Evolutionary conservation across 768 basidiomycete genomes (phyloP).

Genomic region (Leccinum obscurum): DNA sequence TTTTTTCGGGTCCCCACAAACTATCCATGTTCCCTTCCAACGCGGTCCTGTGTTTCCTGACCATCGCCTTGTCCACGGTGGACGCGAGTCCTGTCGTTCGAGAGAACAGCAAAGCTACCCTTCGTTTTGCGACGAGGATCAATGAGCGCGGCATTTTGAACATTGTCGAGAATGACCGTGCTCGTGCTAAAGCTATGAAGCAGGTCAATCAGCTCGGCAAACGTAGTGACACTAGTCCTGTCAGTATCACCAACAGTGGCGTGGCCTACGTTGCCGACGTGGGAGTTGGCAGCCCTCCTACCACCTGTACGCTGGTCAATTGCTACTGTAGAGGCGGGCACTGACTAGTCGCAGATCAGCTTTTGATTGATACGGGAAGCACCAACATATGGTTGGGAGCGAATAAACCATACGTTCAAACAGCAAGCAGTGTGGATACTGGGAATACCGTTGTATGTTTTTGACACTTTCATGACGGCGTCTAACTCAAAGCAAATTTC

Average conservation of each 20-base stretch:
- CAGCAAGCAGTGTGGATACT: conserved; percentile 15
- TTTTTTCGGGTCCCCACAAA: not conserved
- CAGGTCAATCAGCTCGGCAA: conserved; percentile 2
- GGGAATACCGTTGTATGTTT: conserved; percentile 23
- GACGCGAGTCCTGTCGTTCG: conserved; percentile 15
- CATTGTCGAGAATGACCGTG: conserved; percentile 21
- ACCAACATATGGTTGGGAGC: conserved; percentile 32
- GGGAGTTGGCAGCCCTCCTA: conserved; percentile 27
- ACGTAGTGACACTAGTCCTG: not conserved
- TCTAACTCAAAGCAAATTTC: not conserved
- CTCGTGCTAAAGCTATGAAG: conserved; percentile 18
- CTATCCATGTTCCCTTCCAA: conserved; percentile 15
- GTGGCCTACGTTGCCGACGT: conserved; percentile 31
- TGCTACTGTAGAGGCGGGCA: not conserved
- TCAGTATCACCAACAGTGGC: conserved; percentile 19
- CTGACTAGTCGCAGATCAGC: conserved; percentile 21
- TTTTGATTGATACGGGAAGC: conserved; percentile 34
- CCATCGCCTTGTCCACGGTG: conserved; percentile 14
- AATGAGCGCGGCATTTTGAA: conserved; percentile 10
- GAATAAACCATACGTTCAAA: conserved; percentile 10
- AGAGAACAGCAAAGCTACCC: conserved; percentile 7
- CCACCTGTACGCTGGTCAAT: conserved; percentile 22
- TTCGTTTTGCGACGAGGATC: conserved; percentile 14
- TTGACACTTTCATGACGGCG: too few relatives aligned
- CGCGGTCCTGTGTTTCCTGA: conserved; percentile 10